These are phyloP conservation scores for Thielaviopsis euricoi DNA, from an alignment of 2,329 filamentous ascomycete species.

Conservation along the genomic window DNA sequence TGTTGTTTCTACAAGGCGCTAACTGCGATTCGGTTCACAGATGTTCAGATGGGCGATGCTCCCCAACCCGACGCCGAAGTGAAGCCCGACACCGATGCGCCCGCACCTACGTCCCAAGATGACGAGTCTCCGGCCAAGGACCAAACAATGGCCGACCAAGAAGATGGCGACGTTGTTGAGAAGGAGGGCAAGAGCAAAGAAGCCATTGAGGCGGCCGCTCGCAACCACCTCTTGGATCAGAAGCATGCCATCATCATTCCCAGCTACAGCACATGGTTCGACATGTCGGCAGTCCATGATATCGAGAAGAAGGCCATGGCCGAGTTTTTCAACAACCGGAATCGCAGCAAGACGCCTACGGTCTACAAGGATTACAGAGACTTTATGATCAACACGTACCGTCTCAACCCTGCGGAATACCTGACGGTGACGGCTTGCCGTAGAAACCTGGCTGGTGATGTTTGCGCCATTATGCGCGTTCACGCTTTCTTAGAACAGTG, in stretches of 20 bases:
- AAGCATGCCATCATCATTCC: slow-evolving; percentile 92
- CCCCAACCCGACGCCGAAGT: slow-evolving; percentile 29
- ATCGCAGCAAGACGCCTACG: slow-evolving; percentile 91
- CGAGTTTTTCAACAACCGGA: slow-evolving; percentile 96
- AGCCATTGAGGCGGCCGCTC: slow-evolving; percentile 67
- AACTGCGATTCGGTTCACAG: slow-evolving; percentile 20
- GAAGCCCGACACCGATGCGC: slow-evolving; percentile 45
- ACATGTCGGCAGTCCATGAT: slow-evolving; percentile 83
- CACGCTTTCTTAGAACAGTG: slow-evolving; percentile 97
- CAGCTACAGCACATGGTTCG: slow-evolving; percentile 97
- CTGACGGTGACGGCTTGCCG: slow-evolving; percentile 92
- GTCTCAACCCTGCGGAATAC: slow-evolving; percentile 88
- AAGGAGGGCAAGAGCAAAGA: slow-evolving; percentile 60
- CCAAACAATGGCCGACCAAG: slow-evolving; percentile 32
- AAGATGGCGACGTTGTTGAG: slow-evolving; percentile 32
- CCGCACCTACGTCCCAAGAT: slow-evolving; percentile 47
- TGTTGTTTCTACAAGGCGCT: not conserved
- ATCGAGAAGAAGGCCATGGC: slow-evolving; percentile 90
- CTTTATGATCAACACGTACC: slow-evolving; percentile 99
- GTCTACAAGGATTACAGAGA: slow-evolving; percentile 99
- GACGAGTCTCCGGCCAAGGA: slow-evolving; percentile 32
- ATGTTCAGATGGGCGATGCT: slow-evolving; percentile 47
- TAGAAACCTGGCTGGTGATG: slow-evolving; percentile 87
- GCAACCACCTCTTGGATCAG: slow-evolving; percentile 82
- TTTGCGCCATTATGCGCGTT: slow-evolving; percentile 97